Evolutionary conservation across 1,139 yeast species (phyloP).

Genomic region (Candida sp.): DNA sequence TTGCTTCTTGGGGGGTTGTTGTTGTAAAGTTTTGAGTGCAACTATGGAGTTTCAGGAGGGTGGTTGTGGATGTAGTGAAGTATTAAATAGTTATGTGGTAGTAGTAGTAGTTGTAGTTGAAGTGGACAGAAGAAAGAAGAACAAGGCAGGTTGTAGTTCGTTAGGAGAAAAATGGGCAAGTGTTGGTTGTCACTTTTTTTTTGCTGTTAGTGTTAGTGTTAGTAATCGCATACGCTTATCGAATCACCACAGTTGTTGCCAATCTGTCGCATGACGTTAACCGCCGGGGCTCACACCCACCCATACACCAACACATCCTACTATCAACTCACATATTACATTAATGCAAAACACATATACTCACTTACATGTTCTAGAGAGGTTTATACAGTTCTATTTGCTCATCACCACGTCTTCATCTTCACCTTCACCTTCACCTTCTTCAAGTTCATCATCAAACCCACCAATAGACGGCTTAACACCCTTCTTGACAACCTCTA

Average conservation of each 20-base stretch:
- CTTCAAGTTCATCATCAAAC: slow-evolving; percentile 10
- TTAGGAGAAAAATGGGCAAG: background rate
- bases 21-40: too few relatives aligned
- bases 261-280: background rate
- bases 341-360: background rate
- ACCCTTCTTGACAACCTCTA: slow-evolving; percentile 29
- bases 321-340: background rate
- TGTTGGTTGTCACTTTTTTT: slow-evolving; percentile 1
- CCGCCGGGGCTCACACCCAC: background rate
- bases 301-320: too few relatives aligned
- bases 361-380: too few relatives aligned
- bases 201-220: background rate
- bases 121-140: background rate
- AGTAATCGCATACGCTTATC: background rate
- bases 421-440: background rate
- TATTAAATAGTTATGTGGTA: too few relatives aligned
- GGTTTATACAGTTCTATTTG: background rate
- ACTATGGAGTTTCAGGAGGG: too few relatives aligned
- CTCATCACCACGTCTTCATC: background rate
- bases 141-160: background rate
- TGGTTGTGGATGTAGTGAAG: too few relatives aligned
- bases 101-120: too few relatives aligned
- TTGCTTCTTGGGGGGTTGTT: too few relatives aligned
- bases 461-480: slow-evolving; percentile 23
- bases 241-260: too few relatives aligned